phyloP scores from a whole-genome alignment of 108 stramenopile genomes.

The Fragilariopsis cylindrus region DNA sequence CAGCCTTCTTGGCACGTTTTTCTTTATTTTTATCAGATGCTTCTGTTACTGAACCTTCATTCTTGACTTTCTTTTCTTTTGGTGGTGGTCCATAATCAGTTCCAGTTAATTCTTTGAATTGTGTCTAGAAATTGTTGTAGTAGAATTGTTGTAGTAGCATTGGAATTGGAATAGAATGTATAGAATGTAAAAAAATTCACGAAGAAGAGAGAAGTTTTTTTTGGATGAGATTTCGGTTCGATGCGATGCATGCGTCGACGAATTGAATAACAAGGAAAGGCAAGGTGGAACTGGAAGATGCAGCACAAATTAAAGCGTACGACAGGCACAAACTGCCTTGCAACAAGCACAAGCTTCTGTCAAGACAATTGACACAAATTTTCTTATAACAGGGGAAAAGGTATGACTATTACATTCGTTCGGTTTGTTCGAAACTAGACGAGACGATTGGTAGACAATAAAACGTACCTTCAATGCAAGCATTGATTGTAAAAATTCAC shows the following conservation, averaged over 20 bases:
- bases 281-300: no score
- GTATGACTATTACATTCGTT: not conserved
- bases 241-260: not conserved
- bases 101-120: conserved; percentile 73
- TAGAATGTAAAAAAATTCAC: not conserved
- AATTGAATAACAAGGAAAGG: not conserved
- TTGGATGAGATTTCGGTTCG: not conserved
- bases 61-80: conserved; percentile 39
- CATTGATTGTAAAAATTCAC: conserved; percentile 71
- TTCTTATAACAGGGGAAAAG: not conserved
- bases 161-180: not conserved
- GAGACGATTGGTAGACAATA: not conserved
- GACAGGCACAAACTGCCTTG: no score
- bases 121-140: conserved; percentile 16
- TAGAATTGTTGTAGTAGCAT: not conserved
- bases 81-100: conserved; percentile 57
- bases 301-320: no score
- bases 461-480: conserved; percentile 58
- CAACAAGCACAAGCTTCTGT: no score
- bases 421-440: not conserved
- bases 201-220: not conserved
- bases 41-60: conserved; percentile 42
- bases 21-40: conserved; percentile 83
- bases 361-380: not conserved
- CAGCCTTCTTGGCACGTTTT: conserved; percentile 77